These are phyloP conservation scores for Fraxinus floribunda DNA, from an alignment of 305 asterid species.

Conservation along the genomic window DNA sequence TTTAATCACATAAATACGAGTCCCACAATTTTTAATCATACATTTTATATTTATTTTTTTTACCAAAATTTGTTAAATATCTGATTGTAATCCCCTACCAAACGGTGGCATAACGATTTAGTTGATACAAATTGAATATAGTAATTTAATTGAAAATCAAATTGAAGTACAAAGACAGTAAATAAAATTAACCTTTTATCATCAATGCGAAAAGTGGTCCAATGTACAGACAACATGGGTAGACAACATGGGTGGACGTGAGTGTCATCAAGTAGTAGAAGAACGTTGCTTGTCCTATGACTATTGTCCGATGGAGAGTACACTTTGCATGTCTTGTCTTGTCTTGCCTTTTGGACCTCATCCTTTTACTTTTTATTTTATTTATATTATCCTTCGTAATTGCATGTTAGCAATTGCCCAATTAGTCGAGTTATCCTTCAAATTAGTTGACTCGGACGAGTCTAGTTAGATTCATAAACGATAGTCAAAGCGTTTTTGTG, in stretches of 20 bases:
- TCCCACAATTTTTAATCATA: not conserved
- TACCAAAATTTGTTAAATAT: too few species aligned
- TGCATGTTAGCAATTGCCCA: not conserved
- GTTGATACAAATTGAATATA: not conserved
- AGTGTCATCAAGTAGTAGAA: not conserved
- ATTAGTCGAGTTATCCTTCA: not conserved
- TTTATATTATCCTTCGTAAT: not conserved
- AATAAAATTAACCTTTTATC: not conserved
- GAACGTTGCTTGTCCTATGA: not conserved
- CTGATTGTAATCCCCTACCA: too few species aligned
- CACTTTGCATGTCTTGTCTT: not conserved
- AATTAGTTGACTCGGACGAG: not conserved
- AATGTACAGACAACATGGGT: not conserved
- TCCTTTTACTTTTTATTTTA: not conserved
- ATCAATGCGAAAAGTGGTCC: not conserved
- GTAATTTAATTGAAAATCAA: not conserved
- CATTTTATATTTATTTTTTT: too few species aligned
- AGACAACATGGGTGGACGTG: not conserved
- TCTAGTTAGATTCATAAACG: not conserved
- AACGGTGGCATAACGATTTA: too few species aligned
- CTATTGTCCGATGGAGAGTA: not conserved
- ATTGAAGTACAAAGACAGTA: too few species aligned
- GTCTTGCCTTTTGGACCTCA: not conserved
- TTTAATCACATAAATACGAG: too few species aligned
- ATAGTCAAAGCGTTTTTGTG: too few species aligned